phyloP scores from a whole-genome alignment of 495 filamentous ascomycete genomes.

The Aspergillus indologenus region DNA sequence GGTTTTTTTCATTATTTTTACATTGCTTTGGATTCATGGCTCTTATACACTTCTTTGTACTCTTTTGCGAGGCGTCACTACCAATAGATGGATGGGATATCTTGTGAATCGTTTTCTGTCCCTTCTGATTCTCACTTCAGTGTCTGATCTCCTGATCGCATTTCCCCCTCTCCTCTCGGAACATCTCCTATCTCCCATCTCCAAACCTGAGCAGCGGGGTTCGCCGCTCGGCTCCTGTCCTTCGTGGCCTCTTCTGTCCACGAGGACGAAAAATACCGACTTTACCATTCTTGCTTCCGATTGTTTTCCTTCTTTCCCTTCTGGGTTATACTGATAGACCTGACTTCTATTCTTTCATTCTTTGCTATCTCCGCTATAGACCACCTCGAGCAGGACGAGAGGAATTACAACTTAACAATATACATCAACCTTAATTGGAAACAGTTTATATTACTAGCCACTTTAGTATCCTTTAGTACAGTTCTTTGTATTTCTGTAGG shows the following conservation, averaged over 20 bases:
- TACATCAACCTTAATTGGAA: slow-evolving; percentile 6
- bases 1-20: slow-evolving; percentile 18
- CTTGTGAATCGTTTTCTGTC: slow-evolving; percentile 22
- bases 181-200: slow-evolving; percentile 6
- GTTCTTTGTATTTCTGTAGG: not conserved
- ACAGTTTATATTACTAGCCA: too few species aligned
- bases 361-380: slow-evolving; percentile 1
- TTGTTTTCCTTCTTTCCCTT: not conserved
- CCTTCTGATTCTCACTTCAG: slow-evolving; percentile 11
- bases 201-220: slow-evolving; percentile 4
- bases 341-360: not conserved
- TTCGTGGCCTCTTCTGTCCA: not conserved
- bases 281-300: not conserved
- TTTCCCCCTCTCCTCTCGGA: slow-evolving; percentile 10
- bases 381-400: slow-evolving; percentile 7
- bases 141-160: not conserved
- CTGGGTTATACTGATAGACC: too few species aligned
- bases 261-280: too few species aligned
- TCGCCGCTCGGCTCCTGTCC: too few species aligned
- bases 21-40: slow-evolving; percentile 18
- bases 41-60: slow-evolving; percentile 21
- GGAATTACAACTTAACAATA: not conserved
- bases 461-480: not conserved
- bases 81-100: slow-evolving; percentile 36
- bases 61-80: slow-evolving; percentile 33